Evolutionary conservation across 768 basidiomycete species (phyloP).

Genomic region (Suillus discolor): DNA sequence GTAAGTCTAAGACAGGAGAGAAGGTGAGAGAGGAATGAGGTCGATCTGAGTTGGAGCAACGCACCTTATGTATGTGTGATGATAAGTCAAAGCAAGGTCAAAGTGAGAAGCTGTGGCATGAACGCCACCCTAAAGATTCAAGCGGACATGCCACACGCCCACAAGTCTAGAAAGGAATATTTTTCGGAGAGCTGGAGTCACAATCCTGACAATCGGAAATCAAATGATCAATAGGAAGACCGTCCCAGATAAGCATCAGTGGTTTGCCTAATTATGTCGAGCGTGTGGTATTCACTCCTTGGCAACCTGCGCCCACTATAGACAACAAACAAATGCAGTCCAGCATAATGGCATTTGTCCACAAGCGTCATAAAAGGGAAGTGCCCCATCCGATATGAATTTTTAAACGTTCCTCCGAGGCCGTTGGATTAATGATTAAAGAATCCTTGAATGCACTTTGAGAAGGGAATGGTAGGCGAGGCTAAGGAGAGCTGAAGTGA

Average conservation of each 20-base stretch:
- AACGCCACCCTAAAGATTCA: slow-evolving; percentile 7
- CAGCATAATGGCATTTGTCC: not conserved
- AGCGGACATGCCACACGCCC: slow-evolving; percentile 1
- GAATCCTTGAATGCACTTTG: not conserved
- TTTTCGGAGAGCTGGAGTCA: not conserved
- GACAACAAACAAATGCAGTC: slow-evolving; percentile 1
- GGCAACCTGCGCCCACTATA: slow-evolving; percentile 10
- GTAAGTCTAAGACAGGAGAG: not conserved
- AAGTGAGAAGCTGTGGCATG: slow-evolving; percentile 12
- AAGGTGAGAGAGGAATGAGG: not conserved
- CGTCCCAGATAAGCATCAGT: not conserved
- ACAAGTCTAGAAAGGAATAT: not conserved
- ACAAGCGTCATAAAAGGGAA: not conserved
- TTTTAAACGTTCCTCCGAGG: not conserved
- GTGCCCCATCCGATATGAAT: slow-evolving; percentile 7
- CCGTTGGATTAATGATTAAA: not conserved
- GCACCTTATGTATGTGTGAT: slow-evolving; percentile 10
- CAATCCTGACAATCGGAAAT: slow-evolving; percentile 3
- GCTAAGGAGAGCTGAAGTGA: not conserved
- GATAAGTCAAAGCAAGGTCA: slow-evolving; percentile 15
- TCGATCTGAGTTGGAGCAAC: not conserved
- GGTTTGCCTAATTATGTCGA: slow-evolving; percentile 6
- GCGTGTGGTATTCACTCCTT: slow-evolving; percentile 1
- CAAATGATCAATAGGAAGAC: not conserved
- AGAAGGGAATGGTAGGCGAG: not conserved